Conservation (phyloP, 176 grass and related monocot genomes). For the Carex myosuroides region DNA sequence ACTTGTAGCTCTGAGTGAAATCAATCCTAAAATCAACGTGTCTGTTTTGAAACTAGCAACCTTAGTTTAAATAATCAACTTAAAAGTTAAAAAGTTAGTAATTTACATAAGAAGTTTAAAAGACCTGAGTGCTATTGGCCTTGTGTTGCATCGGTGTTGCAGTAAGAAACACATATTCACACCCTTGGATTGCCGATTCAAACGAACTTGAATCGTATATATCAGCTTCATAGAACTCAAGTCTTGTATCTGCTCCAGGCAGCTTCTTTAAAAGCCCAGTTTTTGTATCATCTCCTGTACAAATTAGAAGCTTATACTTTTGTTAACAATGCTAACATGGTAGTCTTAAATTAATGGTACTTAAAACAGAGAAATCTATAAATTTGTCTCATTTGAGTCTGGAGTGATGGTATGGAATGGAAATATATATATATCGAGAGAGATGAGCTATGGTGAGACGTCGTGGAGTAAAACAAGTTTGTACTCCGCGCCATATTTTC, state of each 20-base stretch:
- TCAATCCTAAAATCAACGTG: not conserved
- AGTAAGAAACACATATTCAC: constrained; percentile 55
- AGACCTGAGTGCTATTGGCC: constrained; percentile 33
- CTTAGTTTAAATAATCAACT: not conserved
- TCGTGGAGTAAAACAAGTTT: too few species aligned
- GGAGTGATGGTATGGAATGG: not conserved
- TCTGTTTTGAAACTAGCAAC: not conserved
- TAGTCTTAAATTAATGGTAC: not conserved
- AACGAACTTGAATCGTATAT: constrained; percentile 51
- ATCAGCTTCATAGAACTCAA: constrained; percentile 54
- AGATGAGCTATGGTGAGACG: too few species aligned
- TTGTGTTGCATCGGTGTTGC: constrained; percentile 38
- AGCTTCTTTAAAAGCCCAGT: constrained; percentile 21
- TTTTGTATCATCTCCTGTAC: constrained; percentile 46
- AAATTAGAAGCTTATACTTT: not conserved
- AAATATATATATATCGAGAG: not conserved
- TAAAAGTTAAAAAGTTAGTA: not conserved
- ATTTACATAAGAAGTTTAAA: not conserved
- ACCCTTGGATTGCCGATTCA: constrained; percentile 51
- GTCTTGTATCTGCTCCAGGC: constrained; percentile 36
- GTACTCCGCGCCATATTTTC: too few species aligned
- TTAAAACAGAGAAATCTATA: not conserved
- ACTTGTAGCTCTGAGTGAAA: not conserved
- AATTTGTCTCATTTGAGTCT: not conserved
- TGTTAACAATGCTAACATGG: not conserved